Evolutionary conservation across 2,329 filamentous ascomycete species (phyloP).

Genomic region (Fusarium sambucinum): DNA sequence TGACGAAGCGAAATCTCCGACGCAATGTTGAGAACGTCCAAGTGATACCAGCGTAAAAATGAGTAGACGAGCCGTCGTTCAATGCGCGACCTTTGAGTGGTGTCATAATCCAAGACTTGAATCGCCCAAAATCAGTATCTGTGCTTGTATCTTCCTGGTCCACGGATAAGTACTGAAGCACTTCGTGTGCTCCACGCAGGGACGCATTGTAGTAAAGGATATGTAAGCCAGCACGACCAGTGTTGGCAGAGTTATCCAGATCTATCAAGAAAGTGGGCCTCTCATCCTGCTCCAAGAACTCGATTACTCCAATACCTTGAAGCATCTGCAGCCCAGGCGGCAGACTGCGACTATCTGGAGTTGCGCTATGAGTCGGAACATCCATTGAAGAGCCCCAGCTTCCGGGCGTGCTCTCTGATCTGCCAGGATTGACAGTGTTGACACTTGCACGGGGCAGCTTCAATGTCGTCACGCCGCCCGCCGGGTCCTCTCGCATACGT

Average conservation of each 20-base stretch:
- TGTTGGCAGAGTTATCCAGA: constrained; percentile 68
- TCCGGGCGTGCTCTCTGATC: constrained; percentile 64
- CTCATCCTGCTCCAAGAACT: constrained; percentile 81
- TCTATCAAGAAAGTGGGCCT: constrained; percentile 83
- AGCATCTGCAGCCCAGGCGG: constrained; percentile 67
- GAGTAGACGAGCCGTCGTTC: constrained; percentile 66
- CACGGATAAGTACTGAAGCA: constrained; percentile 69
- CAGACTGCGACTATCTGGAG: constrained; percentile 63
- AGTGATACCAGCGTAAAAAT: constrained; percentile 71
- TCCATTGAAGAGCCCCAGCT: constrained; percentile 68
- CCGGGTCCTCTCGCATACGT: constrained; percentile 58
- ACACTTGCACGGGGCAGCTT: constrained; percentile 68
- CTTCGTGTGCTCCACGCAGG: constrained; percentile 67
- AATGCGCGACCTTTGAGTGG: constrained; percentile 65
- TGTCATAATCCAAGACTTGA: constrained; percentile 77
- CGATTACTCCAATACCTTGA: constrained; percentile 74
- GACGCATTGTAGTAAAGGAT: constrained; percentile 77
- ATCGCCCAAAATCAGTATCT: constrained; percentile 67
- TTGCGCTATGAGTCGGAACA: constrained; percentile 62
- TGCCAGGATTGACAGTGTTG: constrained; percentile 60
- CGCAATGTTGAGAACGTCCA: constrained; percentile 80
- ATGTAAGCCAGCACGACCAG: constrained; percentile 65
- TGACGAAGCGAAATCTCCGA: constrained; percentile 76
- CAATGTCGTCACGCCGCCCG: constrained; percentile 64
- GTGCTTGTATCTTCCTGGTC: constrained; percentile 59